Percentiles rank a stretch among this genome's conserved stretches.
phyloP scores from a whole-genome alignment of 106 monocot species.

The Platanthera guangdongensis region DNA sequence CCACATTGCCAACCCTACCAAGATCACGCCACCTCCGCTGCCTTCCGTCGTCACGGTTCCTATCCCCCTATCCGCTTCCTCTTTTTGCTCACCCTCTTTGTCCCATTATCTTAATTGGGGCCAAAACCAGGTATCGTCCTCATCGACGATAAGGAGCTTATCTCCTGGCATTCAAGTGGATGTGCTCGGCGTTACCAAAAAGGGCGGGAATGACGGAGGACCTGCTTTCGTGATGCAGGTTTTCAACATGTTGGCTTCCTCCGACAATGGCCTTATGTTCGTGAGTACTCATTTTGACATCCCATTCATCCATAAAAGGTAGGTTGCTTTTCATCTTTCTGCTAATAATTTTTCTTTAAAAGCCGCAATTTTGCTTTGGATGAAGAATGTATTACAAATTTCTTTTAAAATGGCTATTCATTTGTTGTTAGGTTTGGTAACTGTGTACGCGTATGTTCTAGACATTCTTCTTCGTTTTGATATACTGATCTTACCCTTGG shows the following conservation, averaged over 20 bases:
- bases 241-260: too few relatives aligned
- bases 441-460: neutral
- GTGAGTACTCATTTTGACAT: constrained; percentile 53
- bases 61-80: constrained; percentile 11
- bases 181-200: constrained; percentile 22
- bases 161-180: constrained; percentile 49
- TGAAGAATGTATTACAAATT: neutral
- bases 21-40: neutral
- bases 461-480: neutral
- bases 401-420: too few relatives aligned
- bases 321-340: neutral
- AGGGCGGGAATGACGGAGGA: constrained; percentile 28
- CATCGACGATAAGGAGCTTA: constrained; percentile 35
- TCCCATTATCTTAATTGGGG: constrained; percentile 9
- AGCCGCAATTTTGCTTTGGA: neutral
- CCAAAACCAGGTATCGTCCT: constrained; percentile 7
- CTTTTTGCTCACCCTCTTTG: constrained; percentile 11
- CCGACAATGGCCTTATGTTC: too few relatives aligned
- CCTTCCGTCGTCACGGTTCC: constrained; percentile 13
- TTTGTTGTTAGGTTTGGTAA: neutral
- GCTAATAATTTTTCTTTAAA: neutral
- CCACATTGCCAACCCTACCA: neutral
- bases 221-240: constrained; percentile 94
- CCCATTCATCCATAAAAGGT: constrained; percentile 55
- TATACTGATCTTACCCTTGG: neutral